Base-by-base conservation (phyloP, 202 grass and related monocot genomes). In the Setaria italica region DNA sequence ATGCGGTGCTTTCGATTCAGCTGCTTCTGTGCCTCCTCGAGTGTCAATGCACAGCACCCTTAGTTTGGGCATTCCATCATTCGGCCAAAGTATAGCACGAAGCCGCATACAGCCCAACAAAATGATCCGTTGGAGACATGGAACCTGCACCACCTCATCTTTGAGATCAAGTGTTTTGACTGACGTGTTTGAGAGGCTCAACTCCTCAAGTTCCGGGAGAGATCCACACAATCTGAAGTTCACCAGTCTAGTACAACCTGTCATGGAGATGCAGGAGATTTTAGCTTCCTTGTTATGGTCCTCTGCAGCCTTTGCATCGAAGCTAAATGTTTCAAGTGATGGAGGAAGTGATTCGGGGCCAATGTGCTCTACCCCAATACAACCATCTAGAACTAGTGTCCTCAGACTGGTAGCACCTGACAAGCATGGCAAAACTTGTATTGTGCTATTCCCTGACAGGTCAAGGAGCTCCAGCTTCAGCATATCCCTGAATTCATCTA, bases 281-380 rank as follows among this genome's bases (percentile, higher is more conserved):
- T 21, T 77, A 12, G 82, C 21, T 42, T 67, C 14, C 20, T 42
- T 15, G 2, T 25, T 25, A 25, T 17, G 0, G 1, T 29, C 2
- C 1, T 17, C 4, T 1, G 1, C 17, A 3, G 1, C 3, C 6
- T 20, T 15, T 15, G 25, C 63, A 49, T 69, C 11, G 0, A 85
- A 78, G 63, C 37, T 70, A 46, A 85, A 78, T 70, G 62, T 59
- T 76, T 67, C 20, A 30, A 84, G 71, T 0, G 60, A 67, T 12
- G 34, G 59, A 13, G 60, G 82, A 0, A 76, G 47, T 14, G 12
- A 5, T 19, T 66, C 5, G 0, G 56, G 29, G 2, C 0, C 10
- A 33, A 84, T 13, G 65, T 20, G n/a, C 14, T 20, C 33, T 65
- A 4, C 0, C 45, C 45, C 71, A 66, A 43, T 1, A 42, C 81